Conservation (phyloP, 441 rosid genomes). For the Pelargonium fulgidum region DNA sequence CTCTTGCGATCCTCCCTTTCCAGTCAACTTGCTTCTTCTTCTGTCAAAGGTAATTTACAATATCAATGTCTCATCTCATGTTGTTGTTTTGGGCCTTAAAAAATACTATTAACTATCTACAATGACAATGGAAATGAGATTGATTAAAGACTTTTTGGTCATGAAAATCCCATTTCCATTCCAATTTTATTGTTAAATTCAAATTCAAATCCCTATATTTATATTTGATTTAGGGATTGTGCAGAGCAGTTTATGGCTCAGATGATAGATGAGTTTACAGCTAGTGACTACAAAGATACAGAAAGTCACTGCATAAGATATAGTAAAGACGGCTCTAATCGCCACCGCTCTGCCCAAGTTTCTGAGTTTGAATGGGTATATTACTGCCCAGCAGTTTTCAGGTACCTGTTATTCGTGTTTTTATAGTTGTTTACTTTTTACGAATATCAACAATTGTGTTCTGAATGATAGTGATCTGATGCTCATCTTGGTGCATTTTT, state of each 20-base stretch:
- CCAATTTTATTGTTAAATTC: too few species aligned
- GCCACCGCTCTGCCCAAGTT: slow-evolving; percentile 22
- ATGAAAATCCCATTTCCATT: too few species aligned
- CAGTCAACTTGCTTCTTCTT: too few species aligned
- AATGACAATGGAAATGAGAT: too few species aligned
- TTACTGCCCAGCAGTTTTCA: slow-evolving; percentile 51
- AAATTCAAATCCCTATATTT: not conserved
- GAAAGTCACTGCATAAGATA: slow-evolving; percentile 26
- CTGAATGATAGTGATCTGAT: not conserved
- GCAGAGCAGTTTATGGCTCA: not conserved
- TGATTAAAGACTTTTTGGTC: too few species aligned
- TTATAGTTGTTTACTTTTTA: not conserved
- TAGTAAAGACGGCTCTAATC: slow-evolving; percentile 14
- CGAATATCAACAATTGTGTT: not conserved
- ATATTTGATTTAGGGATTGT: not conserved
- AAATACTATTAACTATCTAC: too few species aligned
- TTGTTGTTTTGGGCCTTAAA: too few species aligned
- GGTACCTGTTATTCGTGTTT: slow-evolving; percentile 18
- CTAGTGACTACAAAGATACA: slow-evolving; percentile 25
- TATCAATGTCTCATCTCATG: too few species aligned
- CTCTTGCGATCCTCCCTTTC: too few species aligned
- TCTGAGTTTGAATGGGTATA: slow-evolving; percentile 46
- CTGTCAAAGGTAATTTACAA: too few species aligned
- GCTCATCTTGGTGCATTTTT: not conserved
- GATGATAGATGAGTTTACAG: slow-evolving; percentile 9